phyloP scores from a whole-genome alignment of 2,329 filamentous ascomycete genomes.

The Trichoderma polysporum region DNA sequence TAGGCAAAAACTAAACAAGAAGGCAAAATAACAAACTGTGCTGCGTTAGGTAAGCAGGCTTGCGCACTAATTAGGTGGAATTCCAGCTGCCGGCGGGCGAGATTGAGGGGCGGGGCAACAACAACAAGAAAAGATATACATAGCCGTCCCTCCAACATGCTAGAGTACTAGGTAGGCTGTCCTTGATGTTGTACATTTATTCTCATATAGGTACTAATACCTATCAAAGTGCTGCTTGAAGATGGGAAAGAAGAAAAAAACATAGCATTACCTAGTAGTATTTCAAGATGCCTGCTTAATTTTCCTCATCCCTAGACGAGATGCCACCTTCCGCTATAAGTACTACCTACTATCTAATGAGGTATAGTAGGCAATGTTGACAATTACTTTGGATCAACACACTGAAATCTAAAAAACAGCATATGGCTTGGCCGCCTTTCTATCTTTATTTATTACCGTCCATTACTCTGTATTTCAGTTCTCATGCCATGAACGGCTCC shows the following conservation, averaged over 20 bases:
- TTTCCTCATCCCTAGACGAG: neutral
- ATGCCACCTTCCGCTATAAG: neutral
- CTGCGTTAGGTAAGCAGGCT: constrained; percentile 29
- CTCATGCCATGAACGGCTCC: neutral
- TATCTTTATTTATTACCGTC: neutral
- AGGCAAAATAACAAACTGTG: constrained; percentile 23
- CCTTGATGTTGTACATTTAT: no score
- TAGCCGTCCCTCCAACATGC: no score
- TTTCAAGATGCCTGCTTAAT: neutral
- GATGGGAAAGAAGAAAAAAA: neutral
- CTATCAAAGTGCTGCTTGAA: no score
- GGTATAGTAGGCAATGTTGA: no score
- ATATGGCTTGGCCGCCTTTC: neutral
- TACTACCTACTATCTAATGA: no score
- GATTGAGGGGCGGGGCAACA: constrained; percentile 16
- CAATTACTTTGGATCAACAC: no score
- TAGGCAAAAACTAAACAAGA: constrained; percentile 18
- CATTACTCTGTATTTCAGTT: neutral
- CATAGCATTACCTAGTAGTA: no score
- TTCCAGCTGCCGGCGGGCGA: constrained; percentile 23
- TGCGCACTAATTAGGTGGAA: constrained; percentile 27
- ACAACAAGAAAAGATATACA: neutral
- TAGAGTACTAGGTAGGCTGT: no score
- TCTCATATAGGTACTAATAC: no score
- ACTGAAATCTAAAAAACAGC: no score